Evolutionary conservation across 202 grass and related monocot species (phyloP), one percentile per base, ranked within the genome.

Genomic region (Musa balbisiana): DNA sequence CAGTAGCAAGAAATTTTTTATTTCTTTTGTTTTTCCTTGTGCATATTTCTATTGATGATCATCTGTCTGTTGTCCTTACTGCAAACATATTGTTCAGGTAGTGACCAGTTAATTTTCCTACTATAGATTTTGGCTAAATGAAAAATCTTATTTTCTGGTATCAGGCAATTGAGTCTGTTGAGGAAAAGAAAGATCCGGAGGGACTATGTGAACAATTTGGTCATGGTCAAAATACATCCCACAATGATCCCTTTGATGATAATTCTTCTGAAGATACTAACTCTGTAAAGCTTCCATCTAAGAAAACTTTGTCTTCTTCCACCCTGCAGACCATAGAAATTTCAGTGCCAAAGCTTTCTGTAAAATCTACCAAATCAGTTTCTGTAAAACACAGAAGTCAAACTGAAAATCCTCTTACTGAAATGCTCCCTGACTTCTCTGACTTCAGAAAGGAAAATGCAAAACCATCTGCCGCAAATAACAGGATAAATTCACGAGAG

Each of bases 371-470:
- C 78, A 88, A 64, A 71, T 75, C 79, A 17, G 74, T 78, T 85
- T 93, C 87, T 55, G 64, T 81, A 73, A 95, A 84, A 72, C 80
- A 79, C 73, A 86, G 80, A 69, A 84, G 73, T 74, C 72, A 67
- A 81, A 58, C 73, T 81, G 91, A 92, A 76, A 95, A 95, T 84
- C 80, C 87, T 79, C 83, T 92, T 68, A 89, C 83, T 49, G 89
- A 95, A 69, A 92, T 89, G 59, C 87, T 99, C 62, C 91, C 91
- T 14, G 90, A 81, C 80, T 92, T 99, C 70, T 81, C 85, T 8
- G 91, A 99, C 69, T 88, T 99, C 19, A 83, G 91, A 83, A 99
- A 94, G 66, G 95, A 95, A 94, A 99, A 95, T 86, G 92, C 88
- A 62, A 92, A 84, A 24, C 91, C 88, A 77, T 87, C 86, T 72